phyloP scores from a whole-genome alignment of 495 filamentous ascomycete genomes.

The Tuber microsphaerosporum region DNA sequence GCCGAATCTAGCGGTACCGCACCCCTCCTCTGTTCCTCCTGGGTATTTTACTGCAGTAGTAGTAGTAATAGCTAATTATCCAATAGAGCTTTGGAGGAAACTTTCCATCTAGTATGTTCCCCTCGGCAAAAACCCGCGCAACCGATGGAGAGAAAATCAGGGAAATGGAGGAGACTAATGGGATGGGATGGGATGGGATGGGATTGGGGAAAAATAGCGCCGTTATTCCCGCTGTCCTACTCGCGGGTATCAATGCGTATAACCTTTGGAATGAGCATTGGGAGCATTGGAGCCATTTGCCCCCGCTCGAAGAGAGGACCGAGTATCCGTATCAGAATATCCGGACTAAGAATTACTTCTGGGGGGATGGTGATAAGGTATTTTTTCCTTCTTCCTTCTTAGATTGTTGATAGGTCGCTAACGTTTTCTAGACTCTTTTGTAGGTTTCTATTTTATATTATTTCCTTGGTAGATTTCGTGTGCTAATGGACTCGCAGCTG shows the following conservation, averaged over 20 bases:
- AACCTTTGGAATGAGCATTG: slow-evolving; percentile 89
- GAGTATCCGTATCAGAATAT: slow-evolving; percentile 96
- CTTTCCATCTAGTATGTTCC: slow-evolving; percentile 76
- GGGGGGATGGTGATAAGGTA: slow-evolving; percentile 90
- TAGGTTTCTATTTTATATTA: slow-evolving; percentile 47
- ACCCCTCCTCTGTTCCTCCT: not conserved
- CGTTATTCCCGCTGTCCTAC: slow-evolving; percentile 60
- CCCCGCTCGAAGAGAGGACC: slow-evolving; percentile 75
- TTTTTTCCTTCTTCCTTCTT: slow-evolving; percentile 35
- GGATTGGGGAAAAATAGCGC: slow-evolving; percentile 47
- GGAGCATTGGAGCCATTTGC: slow-evolving; percentile 84
- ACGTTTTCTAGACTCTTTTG: slow-evolving; percentile 55
- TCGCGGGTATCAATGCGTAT: slow-evolving; percentile 71
- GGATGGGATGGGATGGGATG: slow-evolving; percentile 12
- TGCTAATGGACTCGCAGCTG: slow-evolving; percentile 54
- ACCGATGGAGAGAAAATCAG: slow-evolving; percentile 6
- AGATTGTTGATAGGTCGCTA: slow-evolving; percentile 35
- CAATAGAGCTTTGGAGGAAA: slow-evolving; percentile 82
- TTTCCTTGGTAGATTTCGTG: slow-evolving; percentile 8
- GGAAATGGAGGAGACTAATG: slow-evolving; percentile 10
- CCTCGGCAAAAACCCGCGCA: not conserved
- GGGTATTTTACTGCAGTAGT: slow-evolving; percentile 8
- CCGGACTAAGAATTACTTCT: slow-evolving; percentile 79
- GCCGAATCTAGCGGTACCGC: slow-evolving; percentile 65
- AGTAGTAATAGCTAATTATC: not conserved